These are phyloP conservation scores for Ustilago hordei DNA, from an alignment of 1,284 basidiomycete genomes.

Conservation along the genomic window DNA sequence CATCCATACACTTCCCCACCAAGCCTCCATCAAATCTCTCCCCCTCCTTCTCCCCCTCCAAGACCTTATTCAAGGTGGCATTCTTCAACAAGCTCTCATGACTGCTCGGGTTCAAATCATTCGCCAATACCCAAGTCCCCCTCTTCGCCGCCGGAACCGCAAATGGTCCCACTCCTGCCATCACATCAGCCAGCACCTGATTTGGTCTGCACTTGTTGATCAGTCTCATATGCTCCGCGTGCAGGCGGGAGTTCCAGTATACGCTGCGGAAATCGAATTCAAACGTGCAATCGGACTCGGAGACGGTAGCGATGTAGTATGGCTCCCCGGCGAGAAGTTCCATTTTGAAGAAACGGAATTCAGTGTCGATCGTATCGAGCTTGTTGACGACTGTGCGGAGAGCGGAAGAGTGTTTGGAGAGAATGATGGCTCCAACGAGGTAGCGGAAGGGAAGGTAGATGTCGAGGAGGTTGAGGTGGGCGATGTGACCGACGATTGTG, in stretches of 20 bases:
- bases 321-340: slow-evolving; percentile 92
- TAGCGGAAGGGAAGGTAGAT: slow-evolving; percentile 92
- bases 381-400: slow-evolving; percentile 96
- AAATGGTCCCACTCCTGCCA: slow-evolving; percentile 98
- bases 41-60: slow-evolving; percentile 9
- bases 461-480: slow-evolving; percentile 88
- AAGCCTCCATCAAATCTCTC: slow-evolving; percentile 37
- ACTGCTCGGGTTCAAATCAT: slow-evolving; percentile 93
- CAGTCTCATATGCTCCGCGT: slow-evolving; percentile 89
- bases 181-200: slow-evolving; percentile 87
- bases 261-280: slow-evolving; percentile 94
- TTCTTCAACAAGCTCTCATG: slow-evolving; percentile 77
- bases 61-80: slow-evolving; percentile 53
- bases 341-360: slow-evolving; percentile 96
- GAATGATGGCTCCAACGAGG: slow-evolving; percentile 88
- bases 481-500: slow-evolving; percentile 88
- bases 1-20: slow-evolving; percentile 53
- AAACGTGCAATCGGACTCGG: slow-evolving; percentile 80
- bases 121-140: slow-evolving; percentile 81
- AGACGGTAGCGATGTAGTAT: slow-evolving; percentile 78
- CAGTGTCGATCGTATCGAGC: slow-evolving; percentile 83
- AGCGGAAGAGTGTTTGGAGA: slow-evolving; percentile 73
- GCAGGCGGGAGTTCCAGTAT: slow-evolving; percentile 97
- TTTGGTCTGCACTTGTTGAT: slow-evolving; percentile 76
- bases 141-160: slow-evolving; percentile 91